Base-by-base conservation (phyloP, 208 protist species). In the Wallacemonas sp. region DNA sequence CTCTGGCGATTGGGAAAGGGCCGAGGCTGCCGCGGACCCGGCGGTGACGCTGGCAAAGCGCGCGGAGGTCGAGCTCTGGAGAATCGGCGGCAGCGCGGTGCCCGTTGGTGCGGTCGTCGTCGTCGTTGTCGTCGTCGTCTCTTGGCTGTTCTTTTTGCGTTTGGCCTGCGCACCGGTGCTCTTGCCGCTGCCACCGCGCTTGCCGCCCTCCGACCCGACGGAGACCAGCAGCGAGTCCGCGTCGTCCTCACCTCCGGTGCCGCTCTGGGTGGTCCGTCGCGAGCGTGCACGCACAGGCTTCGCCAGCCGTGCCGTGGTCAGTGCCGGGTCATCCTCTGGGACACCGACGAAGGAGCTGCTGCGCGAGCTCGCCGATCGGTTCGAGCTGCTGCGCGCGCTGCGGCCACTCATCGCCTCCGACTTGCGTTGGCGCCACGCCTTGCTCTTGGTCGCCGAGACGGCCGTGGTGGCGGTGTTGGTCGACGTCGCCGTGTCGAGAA, bases 401-500 rank as follows among this genome's bases (percentile, higher is more conserved):
- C 16, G 36, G 10, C 26, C 10, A 18, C 62, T 67, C 1, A 12
- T 31, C 23, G 32, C 25, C 18, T 50, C 38, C 18, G 42, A 57
- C 32, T 67, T 52, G 10, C 42, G 62, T 22, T 57, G 22, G 26
- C 31, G 23, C 59, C 59, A 65, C 10, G 44, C 44, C 59, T 39
- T 28, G 16, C 11, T 32, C 28, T 65, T 48, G 23, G 7, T 23
- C 25, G 41, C 4, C 18, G 57, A 64, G 33, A 23, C 26, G 49
- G 38, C 28, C 8, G 44, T 20, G n/a, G 68, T 28, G 1, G 26
- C 26, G 42, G 31, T 49, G 22, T 48, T 81, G 63, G 28, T 77
- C 63, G 8, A 65, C 41, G 18, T 73, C 46, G 52, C 61, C 12
- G 38, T 50, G 62, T 92, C 84, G 20, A 95, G 74, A 20, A 93